A percentile compares a stretch with the other conserved stretches of the same genome.
Evolutionary conservation across 352 stramenopile species (phyloP).

Genomic region (Phytopythium helicoides): DNA sequence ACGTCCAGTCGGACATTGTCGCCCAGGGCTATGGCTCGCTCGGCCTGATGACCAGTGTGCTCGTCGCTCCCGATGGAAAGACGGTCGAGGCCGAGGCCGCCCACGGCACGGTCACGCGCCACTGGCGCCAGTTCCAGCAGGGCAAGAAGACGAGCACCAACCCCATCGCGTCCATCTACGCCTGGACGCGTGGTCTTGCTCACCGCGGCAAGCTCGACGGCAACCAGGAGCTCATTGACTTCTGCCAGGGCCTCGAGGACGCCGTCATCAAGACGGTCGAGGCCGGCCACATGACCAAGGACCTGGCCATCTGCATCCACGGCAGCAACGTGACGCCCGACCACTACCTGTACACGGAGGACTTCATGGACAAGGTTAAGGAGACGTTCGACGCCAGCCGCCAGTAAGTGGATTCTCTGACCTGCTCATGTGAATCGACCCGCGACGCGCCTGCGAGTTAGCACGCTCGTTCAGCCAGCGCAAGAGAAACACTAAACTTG

Average conservation of each 20-base stretch:
- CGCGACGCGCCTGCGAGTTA: too few relatives aligned
- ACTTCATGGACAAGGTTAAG: constrained; percentile 59
- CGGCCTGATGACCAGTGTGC: constrained; percentile 86
- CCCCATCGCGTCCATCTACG: constrained; percentile 88
- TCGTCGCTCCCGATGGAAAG: constrained; percentile 82
- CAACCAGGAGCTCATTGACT: constrained; percentile 72
- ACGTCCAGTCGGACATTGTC: constrained; percentile 88
- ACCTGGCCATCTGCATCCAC: constrained; percentile 83
- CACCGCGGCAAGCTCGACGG: constrained; percentile 85
- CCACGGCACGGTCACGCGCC: constrained; percentile 87
- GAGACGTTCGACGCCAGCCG: constrained; percentile 55
- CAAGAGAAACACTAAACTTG: too few relatives aligned
- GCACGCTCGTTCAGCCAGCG: too few relatives aligned
- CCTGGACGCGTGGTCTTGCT: constrained; percentile 80
- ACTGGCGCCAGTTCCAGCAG: constrained; percentile 88
- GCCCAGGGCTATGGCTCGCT: constrained; percentile 88
- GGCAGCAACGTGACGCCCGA: constrained; percentile 66
- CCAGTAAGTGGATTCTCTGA: constrained; percentile 33
- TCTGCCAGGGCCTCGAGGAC: constrained; percentile 71
- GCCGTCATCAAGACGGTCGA: constrained; percentile 84
- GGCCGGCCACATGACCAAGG: constrained; percentile 84
- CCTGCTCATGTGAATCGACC: not conserved
- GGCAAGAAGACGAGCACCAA: constrained; percentile 87
- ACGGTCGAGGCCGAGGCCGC: constrained; percentile 87
- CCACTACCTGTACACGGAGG: constrained; percentile 81